Conservation (phyloP, 73 alveolate species). For the Tetrahymena thermophila region DNA sequence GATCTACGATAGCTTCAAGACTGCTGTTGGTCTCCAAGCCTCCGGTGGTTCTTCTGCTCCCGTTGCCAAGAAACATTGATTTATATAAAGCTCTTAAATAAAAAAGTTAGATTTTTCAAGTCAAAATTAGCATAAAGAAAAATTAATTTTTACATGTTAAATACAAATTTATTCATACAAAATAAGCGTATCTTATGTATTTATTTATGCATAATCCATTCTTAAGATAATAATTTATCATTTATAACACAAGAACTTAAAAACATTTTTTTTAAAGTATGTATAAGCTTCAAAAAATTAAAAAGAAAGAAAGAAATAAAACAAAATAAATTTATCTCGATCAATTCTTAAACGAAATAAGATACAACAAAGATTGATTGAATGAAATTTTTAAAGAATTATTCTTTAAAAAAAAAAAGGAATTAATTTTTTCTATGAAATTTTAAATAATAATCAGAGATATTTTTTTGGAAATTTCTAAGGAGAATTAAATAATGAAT, state of each 20-base stretch:
- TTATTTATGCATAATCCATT: not conserved
- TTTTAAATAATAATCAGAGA: not conserved
- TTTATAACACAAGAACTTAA: not conserved
- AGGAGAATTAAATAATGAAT: not conserved
- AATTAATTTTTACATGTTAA: not conserved
- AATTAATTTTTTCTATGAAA: too few relatives aligned
- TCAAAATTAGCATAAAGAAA: not conserved
- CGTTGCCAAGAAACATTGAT: not conserved
- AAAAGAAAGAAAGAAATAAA: too few relatives aligned
- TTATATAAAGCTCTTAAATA: not conserved
- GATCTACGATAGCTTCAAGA: not conserved
- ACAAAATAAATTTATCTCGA: not conserved
- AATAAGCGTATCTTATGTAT: not conserved
- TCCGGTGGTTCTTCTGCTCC: not conserved
- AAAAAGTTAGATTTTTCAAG: not conserved
- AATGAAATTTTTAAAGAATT: too few relatives aligned
- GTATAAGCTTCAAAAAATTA: too few relatives aligned
- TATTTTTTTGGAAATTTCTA: not conserved
- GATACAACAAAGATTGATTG: too few relatives aligned
- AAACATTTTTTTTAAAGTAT: not conserved
- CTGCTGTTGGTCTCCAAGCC: not conserved
- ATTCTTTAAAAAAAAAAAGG: too few relatives aligned
- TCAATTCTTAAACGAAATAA: too few relatives aligned
- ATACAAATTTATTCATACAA: not conserved
- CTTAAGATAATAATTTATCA: not conserved